Conservation (phyloP, 805 yeast species). For the Vanderwaltozyma tropicalis region DNA sequence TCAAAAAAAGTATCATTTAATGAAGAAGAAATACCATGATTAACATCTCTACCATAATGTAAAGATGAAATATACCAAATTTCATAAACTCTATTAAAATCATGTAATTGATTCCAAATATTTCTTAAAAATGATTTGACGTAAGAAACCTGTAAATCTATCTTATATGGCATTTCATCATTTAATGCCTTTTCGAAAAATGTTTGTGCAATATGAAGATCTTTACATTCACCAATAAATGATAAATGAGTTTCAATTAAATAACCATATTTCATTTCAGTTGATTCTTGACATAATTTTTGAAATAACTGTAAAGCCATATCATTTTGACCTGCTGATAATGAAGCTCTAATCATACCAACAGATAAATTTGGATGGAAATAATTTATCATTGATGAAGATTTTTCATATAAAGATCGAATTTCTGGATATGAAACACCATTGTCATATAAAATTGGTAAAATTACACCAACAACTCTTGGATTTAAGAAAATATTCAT, state of each 20-base stretch:
- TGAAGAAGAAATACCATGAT: constrained; percentile 58
- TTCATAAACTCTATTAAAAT: constrained; percentile 43
- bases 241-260: constrained; percentile 61
- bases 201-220: constrained; percentile 52
- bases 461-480: constrained; percentile 50
- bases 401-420: constrained; percentile 39
- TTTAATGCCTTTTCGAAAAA: constrained; percentile 61
- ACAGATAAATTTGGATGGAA: constrained; percentile 38
- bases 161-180: constrained; percentile 56
- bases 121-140: constrained; percentile 50
- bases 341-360: constrained; percentile 61
- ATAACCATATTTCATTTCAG: constrained; percentile 26
- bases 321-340: constrained; percentile 48
- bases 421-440: constrained; percentile 50
- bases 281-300: constrained; percentile 34
- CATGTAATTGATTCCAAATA: constrained; percentile 42
- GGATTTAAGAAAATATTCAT: constrained; percentile 41
- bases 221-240: constrained; percentile 65
- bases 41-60: constrained; percentile 39
- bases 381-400: constrained; percentile 16
- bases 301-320: constrained; percentile 54
- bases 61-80: constrained; percentile 52
- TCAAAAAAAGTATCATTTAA: constrained; percentile 55
- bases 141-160: constrained; percentile 57
- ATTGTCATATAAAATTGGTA: constrained; percentile 52